Evolutionary conservation across 2,329 filamentous ascomycete species (phyloP).

Genomic region (Aspergillus glaucus): DNA sequence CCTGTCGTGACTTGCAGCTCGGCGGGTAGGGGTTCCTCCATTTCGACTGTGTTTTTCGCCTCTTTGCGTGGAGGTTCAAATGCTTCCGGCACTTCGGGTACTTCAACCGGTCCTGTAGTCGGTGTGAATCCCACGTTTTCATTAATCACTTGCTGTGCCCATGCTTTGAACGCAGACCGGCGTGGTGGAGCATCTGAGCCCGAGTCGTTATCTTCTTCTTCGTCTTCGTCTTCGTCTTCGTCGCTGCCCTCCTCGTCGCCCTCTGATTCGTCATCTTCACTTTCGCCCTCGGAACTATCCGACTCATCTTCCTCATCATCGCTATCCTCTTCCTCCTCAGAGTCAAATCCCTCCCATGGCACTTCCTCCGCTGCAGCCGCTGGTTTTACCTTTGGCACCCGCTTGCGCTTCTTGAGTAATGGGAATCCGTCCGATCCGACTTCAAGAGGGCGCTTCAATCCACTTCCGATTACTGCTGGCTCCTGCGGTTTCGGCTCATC

Average conservation of each 20-base stretch:
- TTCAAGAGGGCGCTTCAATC: conserved; percentile 81
- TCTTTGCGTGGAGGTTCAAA: conserved; percentile 25
- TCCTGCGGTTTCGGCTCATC: conserved; percentile 42
- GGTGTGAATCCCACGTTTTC: conserved; percentile 67
- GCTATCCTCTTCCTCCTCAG: conserved; percentile 40
- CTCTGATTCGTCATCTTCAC: conserved; percentile 19
- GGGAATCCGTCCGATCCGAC: conserved; percentile 72
- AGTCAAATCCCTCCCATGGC: conserved; percentile 41
- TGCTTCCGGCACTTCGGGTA: conserved; percentile 16
- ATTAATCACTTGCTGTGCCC: conserved; percentile 83
- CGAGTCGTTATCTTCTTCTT: conserved; percentile 14
- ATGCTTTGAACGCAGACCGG: conserved; percentile 77
- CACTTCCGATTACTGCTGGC: conserved; percentile 52
- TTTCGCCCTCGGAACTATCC: conserved; percentile 13
- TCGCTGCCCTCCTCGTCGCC: conserved; percentile 9
- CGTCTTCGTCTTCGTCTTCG: conserved; percentile 27
- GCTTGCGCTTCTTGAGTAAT: conserved; percentile 75
- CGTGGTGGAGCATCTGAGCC: conserved; percentile 26
- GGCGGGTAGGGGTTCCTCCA: conserved; percentile 35
- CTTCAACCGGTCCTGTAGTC: conserved; percentile 28
- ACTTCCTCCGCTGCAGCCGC: conserved; percentile 32
- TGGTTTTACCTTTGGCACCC: conserved; percentile 48
- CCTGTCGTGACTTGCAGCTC: conserved; percentile 35
- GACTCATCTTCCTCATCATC: conserved; percentile 17
- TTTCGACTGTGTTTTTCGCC: conserved; percentile 30